A percentile compares a stretch with the other conserved stretches of the same genome.
phyloP scores from a whole-genome alignment of 345 rosid genomes.

The Arabis alpina region DNA sequence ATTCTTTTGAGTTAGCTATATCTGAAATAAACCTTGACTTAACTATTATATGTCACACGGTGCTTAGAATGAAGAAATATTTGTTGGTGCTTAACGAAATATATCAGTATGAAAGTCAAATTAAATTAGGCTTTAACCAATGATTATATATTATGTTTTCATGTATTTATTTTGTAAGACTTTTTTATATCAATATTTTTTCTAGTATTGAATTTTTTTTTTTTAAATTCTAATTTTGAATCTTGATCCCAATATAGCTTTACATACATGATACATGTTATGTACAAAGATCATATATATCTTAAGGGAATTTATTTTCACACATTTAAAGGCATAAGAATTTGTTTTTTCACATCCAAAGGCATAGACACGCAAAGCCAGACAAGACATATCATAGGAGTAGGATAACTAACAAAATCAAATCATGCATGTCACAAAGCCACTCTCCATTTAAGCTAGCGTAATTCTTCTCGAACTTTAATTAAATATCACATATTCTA shows the following conservation, averaged over 20 bases:
- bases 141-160: constrained; percentile 13
- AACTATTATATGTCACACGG: constrained; percentile 26
- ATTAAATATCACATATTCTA: constrained; percentile 3
- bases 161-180: constrained; percentile 26
- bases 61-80: constrained; percentile 31
- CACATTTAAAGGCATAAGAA: constrained; percentile 11
- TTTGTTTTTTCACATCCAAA: constrained; percentile 1
- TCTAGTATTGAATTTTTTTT: neutral
- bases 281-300: neutral
- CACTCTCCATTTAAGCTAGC: constrained; percentile 11
- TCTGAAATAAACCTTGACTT: constrained; percentile 35
- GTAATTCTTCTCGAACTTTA: neutral
- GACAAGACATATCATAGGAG: constrained; percentile 41
- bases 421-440: constrained; percentile 31
- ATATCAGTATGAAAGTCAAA: constrained; percentile 25
- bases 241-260: constrained; percentile 3
- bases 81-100: constrained; percentile 30
- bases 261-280: neutral
- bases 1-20: constrained; percentile 43
- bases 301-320: too few species aligned
- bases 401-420: constrained; percentile 28
- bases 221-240: neutral
- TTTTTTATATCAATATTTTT: neutral
- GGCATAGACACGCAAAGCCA: constrained; percentile 38
- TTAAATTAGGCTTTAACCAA: constrained; percentile 32